phyloP scores from a whole-genome alignment of 163 green algal species.

The Scenedesmus sp. region DNA sequence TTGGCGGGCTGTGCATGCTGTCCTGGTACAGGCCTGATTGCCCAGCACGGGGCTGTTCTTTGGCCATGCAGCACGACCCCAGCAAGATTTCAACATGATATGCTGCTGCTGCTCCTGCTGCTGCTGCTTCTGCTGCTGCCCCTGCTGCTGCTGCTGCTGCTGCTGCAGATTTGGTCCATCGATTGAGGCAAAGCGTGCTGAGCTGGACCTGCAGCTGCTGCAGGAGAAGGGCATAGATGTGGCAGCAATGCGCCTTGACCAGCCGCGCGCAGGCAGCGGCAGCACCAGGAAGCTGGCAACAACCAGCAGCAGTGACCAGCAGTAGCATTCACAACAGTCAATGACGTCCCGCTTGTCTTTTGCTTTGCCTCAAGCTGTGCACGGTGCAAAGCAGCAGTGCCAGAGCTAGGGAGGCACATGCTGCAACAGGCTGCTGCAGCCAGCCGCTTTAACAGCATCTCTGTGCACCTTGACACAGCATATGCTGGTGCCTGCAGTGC shows the following conservation, averaged over 20 bases:
- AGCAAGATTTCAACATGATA: too few relatives aligned
- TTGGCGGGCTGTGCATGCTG: neutral
- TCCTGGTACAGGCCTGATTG: too few relatives aligned
- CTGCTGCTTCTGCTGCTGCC: neutral
- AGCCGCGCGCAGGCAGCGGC: neutral
- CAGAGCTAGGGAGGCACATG: too few relatives aligned
- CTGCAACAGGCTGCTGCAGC: too few relatives aligned
- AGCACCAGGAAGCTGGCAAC: constrained; percentile 2
- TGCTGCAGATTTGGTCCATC: neutral
- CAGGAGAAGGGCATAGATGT: constrained; percentile 5
- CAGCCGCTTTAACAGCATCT: too few relatives aligned
- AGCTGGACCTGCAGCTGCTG: constrained; percentile 7
- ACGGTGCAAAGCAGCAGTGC: too few relatives aligned
- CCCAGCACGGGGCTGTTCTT: too few relatives aligned
- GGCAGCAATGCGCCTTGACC: neutral
- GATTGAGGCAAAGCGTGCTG: neutral
- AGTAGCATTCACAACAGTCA: neutral
- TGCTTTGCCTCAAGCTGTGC: too few relatives aligned
- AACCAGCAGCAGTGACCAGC: neutral
- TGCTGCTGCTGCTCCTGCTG: neutral
- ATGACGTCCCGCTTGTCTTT: too few relatives aligned
- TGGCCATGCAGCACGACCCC: too few relatives aligned
- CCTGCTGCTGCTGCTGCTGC: neutral
- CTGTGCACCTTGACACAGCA: too few relatives aligned
- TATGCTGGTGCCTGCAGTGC: too few relatives aligned